Base-by-base conservation (phyloP, 2,329 filamentous ascomycete genomes). In the Leptoxyphium fumago region DNA sequence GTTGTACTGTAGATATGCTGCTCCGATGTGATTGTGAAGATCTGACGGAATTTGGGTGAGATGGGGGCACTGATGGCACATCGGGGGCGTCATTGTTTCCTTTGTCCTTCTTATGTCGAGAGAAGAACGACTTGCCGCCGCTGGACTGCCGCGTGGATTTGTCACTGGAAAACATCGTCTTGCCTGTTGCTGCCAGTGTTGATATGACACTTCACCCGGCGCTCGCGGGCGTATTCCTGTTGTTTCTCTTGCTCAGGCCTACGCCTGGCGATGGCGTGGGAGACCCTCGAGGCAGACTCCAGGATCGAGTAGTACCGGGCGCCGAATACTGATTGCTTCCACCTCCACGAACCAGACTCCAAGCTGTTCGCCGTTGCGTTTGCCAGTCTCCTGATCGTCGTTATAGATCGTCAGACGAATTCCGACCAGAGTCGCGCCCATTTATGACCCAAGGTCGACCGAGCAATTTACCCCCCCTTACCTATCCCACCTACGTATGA, bases 101-200 rank as follows among this genome's bases (percentile, higher is more conserved):
- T 64, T 80, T 84, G 65, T 93, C 82, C 68, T 86, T 91, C 67
- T 80, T 70, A 56, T 71, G 60, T 60, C 87, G 78, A 57, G 85
- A 87, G 69, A 95, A 95, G 71, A 95, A 86, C 50, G 82, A 85
- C 61, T 81, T 82, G 61, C 78, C 75, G 60, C 79, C 81, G 58
- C 84, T 87, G 52, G 83, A 86, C 71, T 89, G 83, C 65, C 84
- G 79, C 57, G 81, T 73, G 69, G 88, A 86, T 69, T 84, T 81
- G 69, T 82, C 72, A 47, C 50, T 52, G 40, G 59, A 61, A 49
- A 61, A 61, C 59, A 61, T 61, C 42, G 44, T 48, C 42, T 47
- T 36, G 32, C 13, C 9, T 36, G 32, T 9, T 13, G 32, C 32
- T 36, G 15, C 15, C 32, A 15, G 5, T 36, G 9, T 5, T 36